These are phyloP conservation scores for Begonia peltatifolia DNA, from an alignment of 306 rosid species.

Conservation along the genomic window DNA sequence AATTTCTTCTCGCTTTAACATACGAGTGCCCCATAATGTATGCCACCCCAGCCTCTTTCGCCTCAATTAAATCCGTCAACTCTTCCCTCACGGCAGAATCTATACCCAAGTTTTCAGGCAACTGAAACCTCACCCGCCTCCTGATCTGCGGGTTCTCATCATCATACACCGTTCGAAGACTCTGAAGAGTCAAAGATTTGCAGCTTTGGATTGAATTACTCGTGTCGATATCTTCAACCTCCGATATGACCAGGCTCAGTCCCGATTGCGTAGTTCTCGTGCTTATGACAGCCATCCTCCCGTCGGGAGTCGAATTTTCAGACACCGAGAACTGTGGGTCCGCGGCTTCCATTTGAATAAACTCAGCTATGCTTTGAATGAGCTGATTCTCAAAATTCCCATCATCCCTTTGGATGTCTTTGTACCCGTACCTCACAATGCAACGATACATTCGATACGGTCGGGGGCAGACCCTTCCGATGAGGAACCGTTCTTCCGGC, in stretches of 20 bases:
- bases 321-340: constrained; percentile 53
- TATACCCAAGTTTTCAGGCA: constrained; percentile 34
- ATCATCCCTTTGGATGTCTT: constrained; percentile 69
- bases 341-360: constrained; percentile 72
- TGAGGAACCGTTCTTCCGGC: constrained; percentile 75
- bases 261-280: constrained; percentile 29
- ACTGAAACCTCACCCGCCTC: constrained; percentile 62
- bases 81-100: constrained; percentile 63
- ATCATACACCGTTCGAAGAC: constrained; percentile 49
- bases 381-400: constrained; percentile 77
- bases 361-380: constrained; percentile 70
- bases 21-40: constrained; percentile 81
- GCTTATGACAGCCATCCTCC: constrained; percentile 85
- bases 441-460: constrained; percentile 82
- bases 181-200: constrained; percentile 47
- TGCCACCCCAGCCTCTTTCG: constrained; percentile 81
- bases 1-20: constrained; percentile 72
- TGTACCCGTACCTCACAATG: constrained; percentile 78
- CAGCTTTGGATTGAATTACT: constrained; percentile 42
- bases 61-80: constrained; percentile 52
- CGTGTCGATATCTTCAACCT: constrained; percentile 27
- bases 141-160: constrained; percentile 50
- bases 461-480: constrained; percentile 68
- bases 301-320: constrained; percentile 50
- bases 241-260: constrained; percentile 30